These are phyloP conservation scores for Wickerhamomyces chaumierensis DNA, from an alignment of 805 yeast species.

Conservation along the genomic window DNA sequence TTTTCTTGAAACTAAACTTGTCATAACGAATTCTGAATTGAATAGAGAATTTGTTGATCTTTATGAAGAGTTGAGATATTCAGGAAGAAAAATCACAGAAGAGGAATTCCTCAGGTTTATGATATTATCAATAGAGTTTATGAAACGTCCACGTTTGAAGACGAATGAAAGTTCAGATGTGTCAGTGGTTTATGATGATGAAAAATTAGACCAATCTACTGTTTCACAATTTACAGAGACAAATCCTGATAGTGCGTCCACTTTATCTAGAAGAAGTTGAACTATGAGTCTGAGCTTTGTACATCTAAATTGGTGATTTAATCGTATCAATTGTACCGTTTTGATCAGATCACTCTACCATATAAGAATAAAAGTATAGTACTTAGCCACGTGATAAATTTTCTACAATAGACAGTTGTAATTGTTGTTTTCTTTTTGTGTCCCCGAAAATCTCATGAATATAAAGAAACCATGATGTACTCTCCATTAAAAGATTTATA, in stretches of 20 bases:
- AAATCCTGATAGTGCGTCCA: neutral
- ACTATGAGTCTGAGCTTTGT: too few species aligned
- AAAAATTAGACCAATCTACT: neutral
- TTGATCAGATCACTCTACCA: too few species aligned
- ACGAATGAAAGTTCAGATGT: conserved; percentile 2
- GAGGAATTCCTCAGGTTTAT: conserved; percentile 52
- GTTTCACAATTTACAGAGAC: conserved; percentile 2
- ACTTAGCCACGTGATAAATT: too few species aligned
- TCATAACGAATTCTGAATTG: conserved; percentile 10
- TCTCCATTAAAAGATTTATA: too few species aligned
- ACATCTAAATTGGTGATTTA: too few species aligned
- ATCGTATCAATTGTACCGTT: too few species aligned
- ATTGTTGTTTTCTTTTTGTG: too few species aligned
- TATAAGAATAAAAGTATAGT: too few species aligned
- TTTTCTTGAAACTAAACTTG: conserved; percentile 19
- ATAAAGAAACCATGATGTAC: too few species aligned
- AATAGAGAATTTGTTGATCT: conserved; percentile 29
- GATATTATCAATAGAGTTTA: conserved; percentile 26
- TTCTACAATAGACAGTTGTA: too few species aligned
- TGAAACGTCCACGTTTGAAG: conserved; percentile 14
- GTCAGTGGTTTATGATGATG: neutral
- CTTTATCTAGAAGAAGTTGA: too few species aligned
- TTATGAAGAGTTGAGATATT: conserved; percentile 61
- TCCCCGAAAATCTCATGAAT: too few species aligned
- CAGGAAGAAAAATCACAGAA: conserved; percentile 49